phyloP scores from a whole-genome alignment of 257 asterid species.

The Nicotiana undulata region DNA sequence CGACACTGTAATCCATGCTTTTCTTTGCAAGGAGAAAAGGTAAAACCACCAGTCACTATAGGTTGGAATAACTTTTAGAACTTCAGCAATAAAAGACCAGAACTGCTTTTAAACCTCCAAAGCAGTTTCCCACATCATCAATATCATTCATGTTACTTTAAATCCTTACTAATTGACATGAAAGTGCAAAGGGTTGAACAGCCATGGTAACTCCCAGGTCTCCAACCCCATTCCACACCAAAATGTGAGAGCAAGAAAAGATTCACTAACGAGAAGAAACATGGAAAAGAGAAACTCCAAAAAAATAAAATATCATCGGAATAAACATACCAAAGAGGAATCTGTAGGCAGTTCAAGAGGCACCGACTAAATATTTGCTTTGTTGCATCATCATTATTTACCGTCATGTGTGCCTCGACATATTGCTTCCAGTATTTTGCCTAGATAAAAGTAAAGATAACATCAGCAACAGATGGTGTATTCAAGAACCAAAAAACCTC shows the following conservation, averaged over 20 bases:
- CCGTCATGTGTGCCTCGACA: slow-evolving; percentile 86
- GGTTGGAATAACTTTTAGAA: slow-evolving; percentile 1
- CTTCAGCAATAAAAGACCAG: background rate
- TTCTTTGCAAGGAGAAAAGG: background rate
- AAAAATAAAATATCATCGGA: background rate
- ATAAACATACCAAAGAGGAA: slow-evolving; percentile 72
- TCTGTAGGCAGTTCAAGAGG: slow-evolving; percentile 75
- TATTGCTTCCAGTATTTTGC: slow-evolving; percentile 97
- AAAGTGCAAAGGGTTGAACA: background rate
- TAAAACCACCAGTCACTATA: background rate
- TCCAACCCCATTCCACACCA: background rate
- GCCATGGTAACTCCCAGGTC: background rate
- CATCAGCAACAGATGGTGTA: background rate
- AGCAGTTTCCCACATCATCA: background rate
- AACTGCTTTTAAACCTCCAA: background rate
- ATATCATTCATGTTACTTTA: background rate
- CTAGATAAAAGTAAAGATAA: slow-evolving; percentile 24
- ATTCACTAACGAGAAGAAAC: background rate
- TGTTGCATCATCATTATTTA: slow-evolving; percentile 79
- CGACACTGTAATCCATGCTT: background rate
- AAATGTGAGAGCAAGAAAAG: background rate
- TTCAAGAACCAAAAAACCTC: background rate
- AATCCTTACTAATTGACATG: background rate
- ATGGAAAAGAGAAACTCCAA: background rate
- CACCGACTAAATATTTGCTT: slow-evolving; percentile 93